These are phyloP conservation scores for Nemania sp. DNA, from an alignment of 2,329 filamentous ascomycete genomes.

Conservation along the genomic window DNA sequence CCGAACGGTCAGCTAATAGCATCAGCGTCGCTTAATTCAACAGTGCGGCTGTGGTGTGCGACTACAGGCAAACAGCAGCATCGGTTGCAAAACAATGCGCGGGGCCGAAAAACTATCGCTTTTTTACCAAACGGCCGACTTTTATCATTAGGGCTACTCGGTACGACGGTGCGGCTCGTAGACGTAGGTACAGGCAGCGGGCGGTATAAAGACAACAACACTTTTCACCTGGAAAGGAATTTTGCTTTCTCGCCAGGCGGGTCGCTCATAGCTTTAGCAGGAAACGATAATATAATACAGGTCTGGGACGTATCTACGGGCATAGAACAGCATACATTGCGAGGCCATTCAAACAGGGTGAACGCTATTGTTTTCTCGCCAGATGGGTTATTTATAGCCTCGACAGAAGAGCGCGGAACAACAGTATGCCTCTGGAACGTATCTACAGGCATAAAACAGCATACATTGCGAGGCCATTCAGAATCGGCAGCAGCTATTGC, in stretches of 20 bases:
- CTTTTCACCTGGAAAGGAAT: no score
- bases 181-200: neutral
- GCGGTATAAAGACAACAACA: no score
- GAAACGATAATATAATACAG: neutral
- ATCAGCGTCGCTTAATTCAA: neutral
- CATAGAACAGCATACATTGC: neutral
- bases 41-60: neutral
- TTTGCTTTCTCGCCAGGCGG: neutral
- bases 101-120: neutral
- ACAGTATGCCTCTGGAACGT: neutral
- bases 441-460: neutral
- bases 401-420: neutral
- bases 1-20: neutral
- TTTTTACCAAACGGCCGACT: neutral
- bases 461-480: neutral
- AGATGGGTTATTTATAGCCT: neutral
- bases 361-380: neutral
- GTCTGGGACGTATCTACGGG: neutral
- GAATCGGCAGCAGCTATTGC: neutral
- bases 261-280: neutral
- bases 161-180: neutral
- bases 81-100: no score
- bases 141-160: neutral
- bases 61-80: neutral
- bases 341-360: neutral